Conservation (phyloP, 1,139 yeast species). For the Lizanozyma gosingica region DNA sequence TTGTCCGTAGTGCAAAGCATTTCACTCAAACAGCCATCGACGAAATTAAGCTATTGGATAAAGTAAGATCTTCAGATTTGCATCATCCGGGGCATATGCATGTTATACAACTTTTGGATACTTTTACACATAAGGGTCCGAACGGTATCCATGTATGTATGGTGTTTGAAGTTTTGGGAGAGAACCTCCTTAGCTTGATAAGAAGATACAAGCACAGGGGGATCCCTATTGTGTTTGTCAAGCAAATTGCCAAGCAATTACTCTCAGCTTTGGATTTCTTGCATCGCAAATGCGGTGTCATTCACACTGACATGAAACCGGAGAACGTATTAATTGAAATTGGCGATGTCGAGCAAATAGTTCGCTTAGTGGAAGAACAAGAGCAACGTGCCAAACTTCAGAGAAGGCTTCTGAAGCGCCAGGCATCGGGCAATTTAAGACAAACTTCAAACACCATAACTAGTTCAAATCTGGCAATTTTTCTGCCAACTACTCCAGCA, state of each 20-base stretch:
- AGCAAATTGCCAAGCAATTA: slow-evolving; percentile 74
- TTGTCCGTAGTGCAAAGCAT: slow-evolving; percentile 68
- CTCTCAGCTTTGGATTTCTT: slow-evolving; percentile 69
- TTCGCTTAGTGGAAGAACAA: slow-evolving; percentile 45
- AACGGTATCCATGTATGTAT: slow-evolving; percentile 73
- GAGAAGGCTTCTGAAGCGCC: slow-evolving; percentile 23
- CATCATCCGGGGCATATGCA: slow-evolving; percentile 63
- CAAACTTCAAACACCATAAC: slow-evolving; percentile 12
- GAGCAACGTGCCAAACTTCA: slow-evolving; percentile 40
- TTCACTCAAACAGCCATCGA: slow-evolving; percentile 83
- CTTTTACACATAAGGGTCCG: slow-evolving; percentile 62
- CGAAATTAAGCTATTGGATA: slow-evolving; percentile 60
- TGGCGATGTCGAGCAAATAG: slow-evolving; percentile 66
- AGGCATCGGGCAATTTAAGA: slow-evolving; percentile 5
- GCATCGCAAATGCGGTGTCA: slow-evolving; percentile 81
- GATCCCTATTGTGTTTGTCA: slow-evolving; percentile 63
- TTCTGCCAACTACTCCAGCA: slow-evolving; percentile 2
- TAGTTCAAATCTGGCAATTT: slow-evolving; percentile 1
- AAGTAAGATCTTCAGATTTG: slow-evolving; percentile 26
- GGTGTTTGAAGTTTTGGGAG: slow-evolving; percentile 88
- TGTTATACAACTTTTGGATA: slow-evolving; percentile 56
- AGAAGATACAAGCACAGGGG: slow-evolving; percentile 65
- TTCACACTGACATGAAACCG: slow-evolving; percentile 86
- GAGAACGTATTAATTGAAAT: slow-evolving; percentile 81
- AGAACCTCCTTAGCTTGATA: slow-evolving; percentile 63